Percentiles rank a stretch among this genome's conserved stretches.
phyloP scores from a whole-genome alignment of 2,329 filamentous ascomycete species.

The Celoporthe dispersa region DNA sequence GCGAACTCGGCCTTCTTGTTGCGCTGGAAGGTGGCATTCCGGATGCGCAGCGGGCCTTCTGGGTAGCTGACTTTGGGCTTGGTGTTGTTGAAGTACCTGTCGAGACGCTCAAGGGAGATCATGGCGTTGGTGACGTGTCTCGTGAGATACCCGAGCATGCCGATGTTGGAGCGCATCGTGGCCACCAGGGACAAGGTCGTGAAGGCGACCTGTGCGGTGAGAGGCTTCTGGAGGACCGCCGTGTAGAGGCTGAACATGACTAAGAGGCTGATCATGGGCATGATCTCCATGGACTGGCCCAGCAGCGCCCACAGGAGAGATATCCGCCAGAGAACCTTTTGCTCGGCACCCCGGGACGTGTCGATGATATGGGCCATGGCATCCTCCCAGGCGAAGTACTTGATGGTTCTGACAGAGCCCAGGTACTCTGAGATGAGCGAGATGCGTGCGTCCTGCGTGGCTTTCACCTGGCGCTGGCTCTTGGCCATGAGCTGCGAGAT shows the following conservation, averaged over 20 bases:
- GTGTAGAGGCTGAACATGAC: conserved; percentile 60
- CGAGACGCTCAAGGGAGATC: conserved; percentile 56
- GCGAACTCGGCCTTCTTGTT: conserved; percentile 55
- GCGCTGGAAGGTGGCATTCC: conserved; percentile 52
- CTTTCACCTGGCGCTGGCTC: conserved; percentile 56
- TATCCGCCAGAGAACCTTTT: conserved; percentile 58
- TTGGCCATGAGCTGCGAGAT: conserved; percentile 55
- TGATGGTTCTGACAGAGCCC: conserved; percentile 60
- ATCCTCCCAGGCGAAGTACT: conserved; percentile 65
- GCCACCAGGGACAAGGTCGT: conserved; percentile 59
- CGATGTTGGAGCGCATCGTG: conserved; percentile 56
- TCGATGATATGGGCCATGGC: conserved; percentile 56
- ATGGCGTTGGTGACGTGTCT: conserved; percentile 47
- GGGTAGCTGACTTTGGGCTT: conserved; percentile 53
- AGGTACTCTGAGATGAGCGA: conserved; percentile 63
- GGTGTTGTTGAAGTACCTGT: conserved; percentile 58
- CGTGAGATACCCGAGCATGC: conserved; percentile 52
- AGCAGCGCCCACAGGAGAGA: conserved; percentile 52
- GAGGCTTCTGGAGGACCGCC: conserved; percentile 48
- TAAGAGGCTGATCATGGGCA: conserved; percentile 57
- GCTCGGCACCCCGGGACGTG: conserved; percentile 53
- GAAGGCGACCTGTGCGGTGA: conserved; percentile 62
- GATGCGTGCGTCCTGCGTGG: conserved; percentile 60
- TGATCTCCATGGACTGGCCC: conserved; percentile 54
- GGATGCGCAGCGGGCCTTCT: conserved; percentile 52